Evolutionary conservation across 129 eudicot genomes (phyloP), one percentile per base, ranked within the genome.

Genomic region (Deinandra increscens): DNA sequence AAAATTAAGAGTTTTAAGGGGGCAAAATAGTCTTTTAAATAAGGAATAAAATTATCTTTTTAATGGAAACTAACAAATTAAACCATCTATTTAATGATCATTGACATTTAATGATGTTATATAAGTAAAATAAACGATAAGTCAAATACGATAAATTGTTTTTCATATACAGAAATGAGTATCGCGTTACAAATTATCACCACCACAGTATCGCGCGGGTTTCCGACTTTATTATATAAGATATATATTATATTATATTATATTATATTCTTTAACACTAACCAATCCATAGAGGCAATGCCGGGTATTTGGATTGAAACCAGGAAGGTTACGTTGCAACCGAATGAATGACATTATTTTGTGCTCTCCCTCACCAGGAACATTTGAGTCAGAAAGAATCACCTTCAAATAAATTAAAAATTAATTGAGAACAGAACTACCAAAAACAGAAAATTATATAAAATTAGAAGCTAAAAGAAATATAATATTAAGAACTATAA

Each of bases 301-400:
- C 59, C 88, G 82, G 64, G 92, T 93, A 71, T 93, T 93, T 58
- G 97, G 97, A 74, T 93, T 80, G 55, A 93, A 93, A 51, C 98
- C 98, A 73, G 88, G 92, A 72, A 84, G 90, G 61, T 87, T 87
- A 45, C 98, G 86, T 63, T 93, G 97, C 65, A 87, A 81, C 33
- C 98, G 92, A 34, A 93, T 89, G 78, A 84, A 93, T 31, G 97
- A 89, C 99, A 94, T 94, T 56, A 87, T 80, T 78, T 94, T 94
- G 88, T 94, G 99, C 81, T 94, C 99, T 41, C 99, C 99, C 86
- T 94, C 99, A 66, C 99, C 99, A 61, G 99, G 97, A 70, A 94
- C 97, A 78, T 90, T 90, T 31, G 99, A 86, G 76, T 94, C 99
- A 64, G 99, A 94, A 33, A 94, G 93, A 78, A 94, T 90, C 77